Percentiles rank a stretch among this genome's conserved stretches.
phyloP scores from a whole-genome alignment of 139 green algal genomes.

The Picochlorum costavermella region DNA sequence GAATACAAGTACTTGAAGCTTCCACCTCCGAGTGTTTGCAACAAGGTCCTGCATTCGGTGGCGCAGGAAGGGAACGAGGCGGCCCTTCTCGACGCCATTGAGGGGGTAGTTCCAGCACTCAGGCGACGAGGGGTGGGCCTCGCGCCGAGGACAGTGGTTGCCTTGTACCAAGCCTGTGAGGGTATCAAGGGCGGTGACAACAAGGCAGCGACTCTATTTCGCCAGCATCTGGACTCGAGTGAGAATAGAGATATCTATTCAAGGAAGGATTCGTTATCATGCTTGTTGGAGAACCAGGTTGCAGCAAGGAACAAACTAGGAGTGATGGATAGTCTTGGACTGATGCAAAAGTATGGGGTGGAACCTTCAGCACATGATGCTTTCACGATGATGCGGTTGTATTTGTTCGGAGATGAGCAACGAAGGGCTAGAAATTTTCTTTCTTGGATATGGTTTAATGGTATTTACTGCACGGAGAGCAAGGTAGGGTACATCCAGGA shows the following conservation, averaged over 20 bases:
- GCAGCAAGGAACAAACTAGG: not conserved
- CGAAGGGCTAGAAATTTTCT: not conserved
- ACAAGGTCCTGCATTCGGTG: constrained; percentile 8
- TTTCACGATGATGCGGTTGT: not conserved
- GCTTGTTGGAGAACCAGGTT: not conserved
- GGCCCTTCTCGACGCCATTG: too few species aligned
- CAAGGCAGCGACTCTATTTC: not conserved
- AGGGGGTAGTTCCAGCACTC: too few species aligned
- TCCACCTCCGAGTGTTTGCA: constrained; percentile 13
- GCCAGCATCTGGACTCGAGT: too few species aligned
- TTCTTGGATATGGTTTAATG: constrained; percentile 2
- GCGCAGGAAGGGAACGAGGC: not conserved
- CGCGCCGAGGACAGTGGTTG: too few species aligned
- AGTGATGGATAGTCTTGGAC: not conserved
- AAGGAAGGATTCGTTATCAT: not conserved
- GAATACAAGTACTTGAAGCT: constrained; percentile 1
- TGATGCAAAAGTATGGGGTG: constrained; percentile 2
- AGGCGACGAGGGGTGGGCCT: too few species aligned
- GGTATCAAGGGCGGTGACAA: not conserved
- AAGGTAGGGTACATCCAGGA: not conserved
- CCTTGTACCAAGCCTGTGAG: too few species aligned
- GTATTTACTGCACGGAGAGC: not conserved
- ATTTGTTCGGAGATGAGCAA: not conserved
- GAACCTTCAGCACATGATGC: not conserved
- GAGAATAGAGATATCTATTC: too few species aligned